Evolutionary conservation across 2,329 filamentous ascomycete species (phyloP), one percentile per base, ranked within the genome.

Genomic region (Colletotrichum sojae): DNA sequence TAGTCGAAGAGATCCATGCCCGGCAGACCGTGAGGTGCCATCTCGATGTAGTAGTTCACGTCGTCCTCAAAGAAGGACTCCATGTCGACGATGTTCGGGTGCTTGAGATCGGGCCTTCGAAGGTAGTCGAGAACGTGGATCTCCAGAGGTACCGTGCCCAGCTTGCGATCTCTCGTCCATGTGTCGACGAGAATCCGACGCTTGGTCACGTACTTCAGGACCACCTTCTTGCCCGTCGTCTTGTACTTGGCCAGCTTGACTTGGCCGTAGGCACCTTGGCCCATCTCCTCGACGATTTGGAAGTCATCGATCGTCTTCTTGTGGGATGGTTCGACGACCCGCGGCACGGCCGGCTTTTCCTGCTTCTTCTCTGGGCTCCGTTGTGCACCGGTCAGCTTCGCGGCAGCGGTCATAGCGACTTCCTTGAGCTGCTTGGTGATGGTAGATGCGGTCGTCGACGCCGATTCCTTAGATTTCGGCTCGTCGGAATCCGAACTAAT

Each of bases 1-100:
- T 99, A 99, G 81, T 99, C 96, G 76, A 99, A 99, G 2, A 99
- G 87, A 79, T 99, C 96, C 95, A 99, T 98, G 13, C 96, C 96
- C 0, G 96, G 96, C 45, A 98, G 85, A 1, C 96, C 96, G 75
- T 98, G 96, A 0, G 96, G 96, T 15, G 93, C 87, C 94, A 98
- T 99, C 79, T 98, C 96, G 74, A 99, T 99, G 80, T 99, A 99
- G 82, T 99, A 99, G 77, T 99, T 98, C 75, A 91, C 85, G 72
- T 94, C 91, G 73, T 97, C 94, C 78, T 92, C 90, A 73, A 92
- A 92, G 77, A 92, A 92, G 71, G 90, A 89, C 69, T 90, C 86
- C 90, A 92, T 92, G 78, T 92, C 90, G 16, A 92, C 89, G 73
- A 92, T 92, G 74, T 92, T 92, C 61, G 89, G 88, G 73, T 92